Evolutionary conservation across 139 green algal species (phyloP).

Genomic region (Chlamydomonas asymmetrica): DNA sequence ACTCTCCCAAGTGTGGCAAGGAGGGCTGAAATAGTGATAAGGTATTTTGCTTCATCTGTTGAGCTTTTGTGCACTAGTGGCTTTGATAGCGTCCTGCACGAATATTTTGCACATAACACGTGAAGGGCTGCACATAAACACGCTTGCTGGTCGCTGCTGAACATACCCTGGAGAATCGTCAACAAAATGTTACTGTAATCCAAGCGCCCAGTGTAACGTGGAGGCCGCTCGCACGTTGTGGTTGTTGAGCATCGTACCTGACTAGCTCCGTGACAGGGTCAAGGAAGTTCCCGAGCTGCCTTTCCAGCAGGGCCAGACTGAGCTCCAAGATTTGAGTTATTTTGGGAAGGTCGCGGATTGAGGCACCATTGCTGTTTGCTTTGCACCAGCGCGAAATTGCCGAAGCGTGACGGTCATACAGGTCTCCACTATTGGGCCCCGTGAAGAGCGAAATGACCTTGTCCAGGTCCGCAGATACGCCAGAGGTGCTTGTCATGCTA

Average conservation of each 20-base stretch:
- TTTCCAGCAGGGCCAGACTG: constrained; percentile 30
- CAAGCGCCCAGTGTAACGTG: too few relatives aligned
- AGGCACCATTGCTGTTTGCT: constrained; percentile 22
- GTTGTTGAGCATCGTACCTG: too few relatives aligned
- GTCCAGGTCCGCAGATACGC: constrained; percentile 41
- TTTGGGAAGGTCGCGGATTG: constrained; percentile 42
- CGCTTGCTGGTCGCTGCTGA: too few relatives aligned
- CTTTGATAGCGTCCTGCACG: constrained; percentile 12
- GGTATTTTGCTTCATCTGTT: constrained; percentile 30
- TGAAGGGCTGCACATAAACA: too few relatives aligned
- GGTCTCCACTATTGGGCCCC: constrained; percentile 22
- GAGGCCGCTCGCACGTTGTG: too few relatives aligned
- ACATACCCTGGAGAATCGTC: too few relatives aligned
- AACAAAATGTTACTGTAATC: too few relatives aligned
- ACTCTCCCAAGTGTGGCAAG: constrained; percentile 8
- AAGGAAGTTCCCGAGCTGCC: constrained; percentile 18
- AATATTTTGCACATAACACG: too few relatives aligned
- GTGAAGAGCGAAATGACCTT: constrained; percentile 43
- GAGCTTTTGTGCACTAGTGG: constrained; percentile 12
- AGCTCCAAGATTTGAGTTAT: constrained; percentile 46
- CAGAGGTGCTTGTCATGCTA: too few relatives aligned
- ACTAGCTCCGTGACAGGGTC: constrained; percentile 35
- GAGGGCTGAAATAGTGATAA: too few relatives aligned
- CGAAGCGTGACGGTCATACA: constrained; percentile 41
- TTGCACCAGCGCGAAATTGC: constrained; percentile 30